Conservation (phyloP, 1,284 basidiomycete species). For the Irpex sp. region DNA sequence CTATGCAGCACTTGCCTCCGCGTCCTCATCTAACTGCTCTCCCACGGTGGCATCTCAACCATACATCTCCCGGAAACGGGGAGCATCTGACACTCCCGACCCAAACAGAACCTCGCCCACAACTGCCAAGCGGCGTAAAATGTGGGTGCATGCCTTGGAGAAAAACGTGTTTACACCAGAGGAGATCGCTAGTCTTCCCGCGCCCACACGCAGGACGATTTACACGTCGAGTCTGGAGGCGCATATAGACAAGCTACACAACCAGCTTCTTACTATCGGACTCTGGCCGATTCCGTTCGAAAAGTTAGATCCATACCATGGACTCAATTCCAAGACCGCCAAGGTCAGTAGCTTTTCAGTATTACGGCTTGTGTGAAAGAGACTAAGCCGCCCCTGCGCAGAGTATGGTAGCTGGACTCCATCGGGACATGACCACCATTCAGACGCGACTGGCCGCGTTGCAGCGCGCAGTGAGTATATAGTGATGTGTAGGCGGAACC, state of each 20-base stretch:
- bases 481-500: background rate
- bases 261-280: slow-evolving; percentile 20
- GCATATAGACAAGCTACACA: slow-evolving; percentile 27
- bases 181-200: slow-evolving; percentile 67
- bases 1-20: background rate
- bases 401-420: slow-evolving; percentile 71
- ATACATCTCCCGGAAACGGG: background rate
- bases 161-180: slow-evolving; percentile 63
- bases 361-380: background rate
- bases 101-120: slow-evolving; percentile 54
- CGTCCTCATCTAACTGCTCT: slow-evolving; percentile 14
- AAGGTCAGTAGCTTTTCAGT: slow-evolving; percentile 41
- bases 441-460: slow-evolving; percentile 63
- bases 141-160: slow-evolving; percentile 73
- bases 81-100: slow-evolving; percentile 39
- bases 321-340: slow-evolving; percentile 60
- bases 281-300: slow-evolving; percentile 24
- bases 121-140: slow-evolving; percentile 52
- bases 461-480: slow-evolving; percentile 52
- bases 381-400: slow-evolving; percentile 21
- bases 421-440: slow-evolving; percentile 54
- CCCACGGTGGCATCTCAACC: slow-evolving; percentile 20
- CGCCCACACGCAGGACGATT: slow-evolving; percentile 42
- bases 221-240: slow-evolving; percentile 32
- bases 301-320: slow-evolving; percentile 24